Percentiles rank a stretch among this genome's conserved stretches.
These are phyloP conservation scores for Pneumocystis jirovecii DNA, from an alignment of 1,139 yeast genomes.

Conservation along the genomic window DNA sequence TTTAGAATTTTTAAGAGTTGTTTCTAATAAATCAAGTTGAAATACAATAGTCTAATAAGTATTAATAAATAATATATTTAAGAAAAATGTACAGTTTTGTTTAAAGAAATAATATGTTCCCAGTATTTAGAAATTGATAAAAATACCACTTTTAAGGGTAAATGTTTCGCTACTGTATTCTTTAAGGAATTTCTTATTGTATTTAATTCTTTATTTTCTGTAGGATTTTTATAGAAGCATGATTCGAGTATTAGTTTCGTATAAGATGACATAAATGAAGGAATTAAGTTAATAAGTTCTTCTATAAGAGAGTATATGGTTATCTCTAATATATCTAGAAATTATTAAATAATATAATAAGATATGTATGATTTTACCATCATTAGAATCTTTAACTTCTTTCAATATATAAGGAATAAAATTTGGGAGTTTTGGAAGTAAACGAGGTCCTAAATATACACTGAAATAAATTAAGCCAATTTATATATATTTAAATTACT, in stretches of 20 bases:
- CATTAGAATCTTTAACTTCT: conserved; percentile 21
- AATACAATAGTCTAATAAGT: not conserved
- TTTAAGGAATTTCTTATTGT: not conserved
- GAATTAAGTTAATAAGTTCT: conserved; percentile 65
- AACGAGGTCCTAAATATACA: conserved; percentile 65
- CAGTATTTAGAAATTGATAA: not conserved
- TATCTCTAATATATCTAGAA: conserved; percentile 18
- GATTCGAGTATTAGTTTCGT: conserved; percentile 39
- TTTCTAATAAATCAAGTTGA: not conserved
- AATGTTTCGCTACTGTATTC: conserved; percentile 2
- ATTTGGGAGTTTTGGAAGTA: conserved; percentile 71
- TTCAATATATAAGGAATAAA: conserved; percentile 61
- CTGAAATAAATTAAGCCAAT: conserved; percentile 18
- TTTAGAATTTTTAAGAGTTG: not conserved
- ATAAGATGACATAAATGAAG: conserved; percentile 66
- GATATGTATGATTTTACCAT: not conserved
- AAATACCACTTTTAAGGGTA: not conserved
- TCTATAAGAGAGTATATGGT: conserved; percentile 61
- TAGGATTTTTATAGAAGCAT: conserved; percentile 2
- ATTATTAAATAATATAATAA: conserved; percentile 32
- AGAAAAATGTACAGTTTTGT: not conserved
- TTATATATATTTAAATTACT: not conserved
- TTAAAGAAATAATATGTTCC: not conserved
- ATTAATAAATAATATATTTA: not conserved
- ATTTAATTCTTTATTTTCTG: conserved; percentile 2